phyloP scores from a whole-genome alignment of 345 rosid species.

The Ailanthus altissimus region DNA sequence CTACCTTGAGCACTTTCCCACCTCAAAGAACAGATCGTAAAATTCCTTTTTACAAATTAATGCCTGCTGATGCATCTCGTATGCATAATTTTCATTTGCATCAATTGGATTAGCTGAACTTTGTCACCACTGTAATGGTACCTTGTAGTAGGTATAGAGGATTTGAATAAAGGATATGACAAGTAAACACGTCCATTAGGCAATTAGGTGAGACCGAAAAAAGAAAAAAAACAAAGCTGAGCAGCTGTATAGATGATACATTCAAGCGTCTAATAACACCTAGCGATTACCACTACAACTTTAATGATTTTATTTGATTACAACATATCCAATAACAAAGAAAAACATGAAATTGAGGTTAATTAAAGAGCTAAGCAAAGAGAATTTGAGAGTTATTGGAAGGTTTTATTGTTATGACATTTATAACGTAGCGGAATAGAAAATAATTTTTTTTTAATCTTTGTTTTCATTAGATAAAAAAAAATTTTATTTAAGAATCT shows the following conservation, averaged over 20 bases:
- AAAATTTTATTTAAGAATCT: no score
- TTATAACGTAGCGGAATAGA: no score
- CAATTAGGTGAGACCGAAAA: not conserved
- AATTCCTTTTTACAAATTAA: not conserved
- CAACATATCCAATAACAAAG: conserved; percentile 21
- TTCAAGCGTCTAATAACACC: conserved; percentile 19
- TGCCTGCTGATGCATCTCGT: not conserved
- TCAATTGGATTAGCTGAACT: not conserved
- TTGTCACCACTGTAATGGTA: not conserved
- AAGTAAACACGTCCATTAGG: conserved; percentile 3
- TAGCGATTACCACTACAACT: conserved; percentile 21
- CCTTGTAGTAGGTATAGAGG: not conserved
- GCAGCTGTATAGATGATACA: not conserved
- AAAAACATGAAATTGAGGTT: conserved; percentile 1
- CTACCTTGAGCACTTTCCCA: not conserved
- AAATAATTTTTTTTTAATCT: no score
- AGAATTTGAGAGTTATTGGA: conserved; percentile 81
- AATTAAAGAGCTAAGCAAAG: conserved; percentile 49
- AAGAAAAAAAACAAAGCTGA: conserved; percentile 1
- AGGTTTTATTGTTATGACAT: no score
- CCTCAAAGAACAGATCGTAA: not conserved
- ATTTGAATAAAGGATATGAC: not conserved
- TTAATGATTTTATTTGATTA: conserved; percentile 24
- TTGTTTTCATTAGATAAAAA: no score
- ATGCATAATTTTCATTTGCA: not conserved